Percentiles rank a stretch among this genome's conserved stretches.
These are phyloP conservation scores for Protomyces arabidopsidicola DNA, from an alignment of 1,139 yeast genomes.

Conservation along the genomic window DNA sequence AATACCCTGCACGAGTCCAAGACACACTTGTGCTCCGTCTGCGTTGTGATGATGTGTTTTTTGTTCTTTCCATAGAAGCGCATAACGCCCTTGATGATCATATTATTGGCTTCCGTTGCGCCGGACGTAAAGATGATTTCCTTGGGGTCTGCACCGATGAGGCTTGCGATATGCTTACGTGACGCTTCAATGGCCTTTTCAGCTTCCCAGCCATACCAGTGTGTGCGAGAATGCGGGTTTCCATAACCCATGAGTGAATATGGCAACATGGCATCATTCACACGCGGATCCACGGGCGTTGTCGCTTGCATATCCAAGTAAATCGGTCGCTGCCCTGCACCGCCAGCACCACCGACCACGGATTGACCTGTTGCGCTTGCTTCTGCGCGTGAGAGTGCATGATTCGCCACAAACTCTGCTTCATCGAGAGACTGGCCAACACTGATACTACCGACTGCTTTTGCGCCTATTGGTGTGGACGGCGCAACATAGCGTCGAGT, in stretches of 20 bases:
- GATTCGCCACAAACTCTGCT: conserved; percentile 24
- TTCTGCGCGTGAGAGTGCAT: conserved; percentile 7
- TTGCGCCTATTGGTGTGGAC: conserved; percentile 7
- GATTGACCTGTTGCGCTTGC: not conserved
- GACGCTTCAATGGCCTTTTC: conserved; percentile 87
- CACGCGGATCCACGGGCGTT: conserved; percentile 96
- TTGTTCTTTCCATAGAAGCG: conserved; percentile 85
- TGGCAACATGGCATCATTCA: conserved; percentile 85
- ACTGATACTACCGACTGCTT: conserved; percentile 9
- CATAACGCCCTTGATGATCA: conserved; percentile 92
- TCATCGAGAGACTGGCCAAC: conserved; percentile 9
- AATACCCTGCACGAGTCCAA: conserved; percentile 89
- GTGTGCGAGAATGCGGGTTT: conserved; percentile 95
- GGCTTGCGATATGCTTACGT: conserved; percentile 69
- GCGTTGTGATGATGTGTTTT: conserved; percentile 89
- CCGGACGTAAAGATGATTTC: conserved; percentile 96
- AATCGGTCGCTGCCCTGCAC: conserved; percentile 60
- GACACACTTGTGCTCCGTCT: conserved; percentile 97
- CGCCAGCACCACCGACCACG: not conserved
- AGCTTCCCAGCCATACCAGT: conserved; percentile 99
- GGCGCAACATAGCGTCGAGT: conserved; percentile 6
- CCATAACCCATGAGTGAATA: conserved; percentile 93
- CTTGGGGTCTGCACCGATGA: conserved; percentile 90
- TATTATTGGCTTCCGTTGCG: conserved; percentile 94
- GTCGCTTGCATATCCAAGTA: conserved; percentile 96